Conservation (phyloP, 1,284 basidiomycete species). For the Microbotryum saponariae region DNA sequence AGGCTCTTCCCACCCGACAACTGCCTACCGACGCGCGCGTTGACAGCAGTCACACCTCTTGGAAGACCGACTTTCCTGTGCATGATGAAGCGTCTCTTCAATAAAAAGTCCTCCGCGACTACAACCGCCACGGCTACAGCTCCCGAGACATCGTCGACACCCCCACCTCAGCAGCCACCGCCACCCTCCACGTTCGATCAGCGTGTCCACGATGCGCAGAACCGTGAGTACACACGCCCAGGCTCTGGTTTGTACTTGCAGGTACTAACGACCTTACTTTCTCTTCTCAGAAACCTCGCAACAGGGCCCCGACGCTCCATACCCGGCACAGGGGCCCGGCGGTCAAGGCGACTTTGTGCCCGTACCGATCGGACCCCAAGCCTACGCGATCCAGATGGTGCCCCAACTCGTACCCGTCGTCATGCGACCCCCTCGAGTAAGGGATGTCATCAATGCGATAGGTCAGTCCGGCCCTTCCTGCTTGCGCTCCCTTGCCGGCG, state of each 20-base stretch:
- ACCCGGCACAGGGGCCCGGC: too few species aligned
- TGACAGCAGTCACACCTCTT: too few species aligned
- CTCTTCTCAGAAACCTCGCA: too few species aligned
- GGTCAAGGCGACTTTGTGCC: too few species aligned
- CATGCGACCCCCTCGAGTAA: slow-evolving; percentile 13
- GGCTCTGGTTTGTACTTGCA: background rate
- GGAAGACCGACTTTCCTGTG: too few species aligned
- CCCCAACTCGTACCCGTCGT: background rate
- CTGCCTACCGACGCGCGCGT: too few species aligned
- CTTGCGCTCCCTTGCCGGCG: too few species aligned
- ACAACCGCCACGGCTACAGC: background rate
- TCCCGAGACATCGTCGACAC: background rate
- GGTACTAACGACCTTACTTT: background rate
- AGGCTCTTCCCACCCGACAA: too few species aligned
- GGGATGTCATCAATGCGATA: slow-evolving; percentile 23
- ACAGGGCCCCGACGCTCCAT: too few species aligned
- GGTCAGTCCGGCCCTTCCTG: slow-evolving; percentile 9
- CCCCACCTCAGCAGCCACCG: background rate
- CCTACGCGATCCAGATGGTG: background rate
- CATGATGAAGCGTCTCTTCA: slow-evolving; percentile 25
- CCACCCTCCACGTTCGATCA: background rate
- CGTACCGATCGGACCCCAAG: background rate
- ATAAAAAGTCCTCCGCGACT: slow-evolving; percentile 1
- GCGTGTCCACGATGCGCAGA: background rate
- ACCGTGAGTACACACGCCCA: background rate